Base-by-base conservation (phyloP, 345 rosid genomes). In the Acer campestre region DNA sequence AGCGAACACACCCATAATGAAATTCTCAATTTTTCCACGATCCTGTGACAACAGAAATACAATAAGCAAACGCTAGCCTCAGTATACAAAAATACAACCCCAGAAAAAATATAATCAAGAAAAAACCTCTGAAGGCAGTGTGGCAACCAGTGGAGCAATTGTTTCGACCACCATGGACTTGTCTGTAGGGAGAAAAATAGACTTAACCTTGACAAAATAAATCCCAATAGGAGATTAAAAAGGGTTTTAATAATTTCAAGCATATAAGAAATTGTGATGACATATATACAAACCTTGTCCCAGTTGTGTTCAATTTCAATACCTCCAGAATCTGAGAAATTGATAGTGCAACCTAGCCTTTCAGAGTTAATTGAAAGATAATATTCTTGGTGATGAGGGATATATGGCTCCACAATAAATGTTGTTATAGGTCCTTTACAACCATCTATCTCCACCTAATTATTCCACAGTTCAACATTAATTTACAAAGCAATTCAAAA, bases 271-370 rank as follows among this genome's bases (percentile, higher is more conserved):
- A 10, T 42, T 40, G 16, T 16, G 40, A 25, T 42, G 23, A 10
- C 38, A 72, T 78, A 35, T 35, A 35, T 35, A 35, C 38, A 35
- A 35, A 93, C 98, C 89, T 94, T 93, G 85, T 90, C 97, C 98
- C 95, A 94, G 67, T 94, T 94, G 85, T 91, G 95, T 90, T 94
- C 98, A 70, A 94, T 93, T 31, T 94, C 97, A 81, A 93, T 91
- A 4, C 98, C 98, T 3, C 97, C 98, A 73, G 95, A 93, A 82
- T 95, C 97, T 23, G 97, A 95, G 80, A 91, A 95, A 80, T 93
- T 90, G 78, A 93, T 82, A 67, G 92, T 90, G 82, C 90, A 82
- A 38, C 98, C 95, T 77, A 93, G 97, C 86, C 98, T 90, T 42
- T 93, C 97, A 17, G 98, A 95, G 25, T 91, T 89, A 8, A 93